These are phyloP conservation scores for Moesziomyces sp. DNA, from an alignment of 1,284 basidiomycete species.

Conservation along the genomic window DNA sequence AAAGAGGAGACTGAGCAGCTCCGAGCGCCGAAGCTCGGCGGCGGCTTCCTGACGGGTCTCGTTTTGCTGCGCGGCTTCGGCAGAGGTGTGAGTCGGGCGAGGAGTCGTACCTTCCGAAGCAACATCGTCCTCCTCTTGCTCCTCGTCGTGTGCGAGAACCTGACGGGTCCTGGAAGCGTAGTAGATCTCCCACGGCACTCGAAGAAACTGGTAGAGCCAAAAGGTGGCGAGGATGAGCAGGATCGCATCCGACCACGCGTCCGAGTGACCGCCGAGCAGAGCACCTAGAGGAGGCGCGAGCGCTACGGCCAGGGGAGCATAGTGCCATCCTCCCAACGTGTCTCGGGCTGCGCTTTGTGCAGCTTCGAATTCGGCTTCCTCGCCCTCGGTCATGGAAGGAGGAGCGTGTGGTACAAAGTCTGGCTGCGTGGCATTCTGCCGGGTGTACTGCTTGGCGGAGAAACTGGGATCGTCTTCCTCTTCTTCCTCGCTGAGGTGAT, in stretches of 20 bases:
- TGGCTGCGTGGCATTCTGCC: slow-evolving; percentile 9
- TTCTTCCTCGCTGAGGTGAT: slow-evolving; percentile 29
- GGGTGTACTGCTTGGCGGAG: neutral
- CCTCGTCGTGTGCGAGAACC: slow-evolving; percentile 55
- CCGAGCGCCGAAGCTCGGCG: slow-evolving; percentile 62
- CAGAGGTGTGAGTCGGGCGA: neutral
- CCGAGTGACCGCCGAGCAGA: slow-evolving; percentile 63
- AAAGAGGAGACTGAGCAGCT: slow-evolving; percentile 61
- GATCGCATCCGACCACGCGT: slow-evolving; percentile 68
- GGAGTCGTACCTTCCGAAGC: slow-evolving; percentile 1
- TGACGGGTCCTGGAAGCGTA: slow-evolving; percentile 50
- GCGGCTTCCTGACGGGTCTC: slow-evolving; percentile 48
- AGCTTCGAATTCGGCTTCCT: slow-evolving; percentile 77
- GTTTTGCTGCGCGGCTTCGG: slow-evolving; percentile 12
- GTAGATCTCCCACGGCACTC: slow-evolving; percentile 52
- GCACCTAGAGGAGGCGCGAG: slow-evolving; percentile 57
- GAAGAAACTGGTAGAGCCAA: slow-evolving; percentile 64
- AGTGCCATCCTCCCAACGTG: slow-evolving; percentile 59
- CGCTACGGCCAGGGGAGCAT: slow-evolving; percentile 55
- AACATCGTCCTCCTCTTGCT: slow-evolving; percentile 29
- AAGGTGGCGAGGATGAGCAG: slow-evolving; percentile 67
- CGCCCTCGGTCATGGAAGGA: slow-evolving; percentile 35
- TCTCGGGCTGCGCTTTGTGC: slow-evolving; percentile 60
- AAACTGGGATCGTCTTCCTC: slow-evolving; percentile 18
- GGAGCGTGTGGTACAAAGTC: slow-evolving; percentile 15